Base-by-base conservation (phyloP, 164 flowering plant species). In the Liriodendron chinense region DNA sequence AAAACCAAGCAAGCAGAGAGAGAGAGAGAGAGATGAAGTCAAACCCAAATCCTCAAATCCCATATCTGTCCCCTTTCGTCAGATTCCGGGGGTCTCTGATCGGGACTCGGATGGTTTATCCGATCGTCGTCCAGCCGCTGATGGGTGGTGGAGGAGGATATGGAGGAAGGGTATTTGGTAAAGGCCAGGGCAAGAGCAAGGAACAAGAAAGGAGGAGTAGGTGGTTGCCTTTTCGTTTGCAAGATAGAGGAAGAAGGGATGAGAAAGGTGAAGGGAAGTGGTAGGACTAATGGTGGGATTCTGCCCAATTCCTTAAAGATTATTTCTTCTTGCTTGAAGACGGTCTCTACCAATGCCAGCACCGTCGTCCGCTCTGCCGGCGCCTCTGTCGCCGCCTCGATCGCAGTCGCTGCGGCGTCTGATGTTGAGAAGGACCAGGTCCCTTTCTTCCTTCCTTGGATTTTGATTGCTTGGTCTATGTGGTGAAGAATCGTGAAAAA, bases 241-340 rank as follows among this genome's bases (percentile, higher is more conserved):
- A 22, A 22, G 68, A 10, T 7, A 25, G 59, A 20, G 68, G 59
- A 43, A 57, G 56, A 2, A 43, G 68, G 24, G 77, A 85, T 80
- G 87, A 81, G 68, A 85, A 84, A 80, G 75, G 80, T 72, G 21
- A 81, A 79, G 70, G 72, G 63, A 8, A 75, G 74, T 57, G 79
- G 78, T 64, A 73, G 83, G 20, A 80, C 77, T 74, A 73, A 74
- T 23, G 79, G 78, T 74, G 91, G 93, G 50, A 84, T 92, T 83
- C 82, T 94, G 57, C 98, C 98, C 2, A 93, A 84, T 86, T 93
- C 96, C 0, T 74, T 92, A 18, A 86, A 86, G 75, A 87, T 89
- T 2, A 90, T 94, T 12, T 88, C 97, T 12, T 92, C 96, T 68
- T 94, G 96, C 78, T 75, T 94, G 62, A 91, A 88, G 78, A 89